Conservation (phyloP, 83 land plant genomes). For the Isoetes engelmannii region DNA sequence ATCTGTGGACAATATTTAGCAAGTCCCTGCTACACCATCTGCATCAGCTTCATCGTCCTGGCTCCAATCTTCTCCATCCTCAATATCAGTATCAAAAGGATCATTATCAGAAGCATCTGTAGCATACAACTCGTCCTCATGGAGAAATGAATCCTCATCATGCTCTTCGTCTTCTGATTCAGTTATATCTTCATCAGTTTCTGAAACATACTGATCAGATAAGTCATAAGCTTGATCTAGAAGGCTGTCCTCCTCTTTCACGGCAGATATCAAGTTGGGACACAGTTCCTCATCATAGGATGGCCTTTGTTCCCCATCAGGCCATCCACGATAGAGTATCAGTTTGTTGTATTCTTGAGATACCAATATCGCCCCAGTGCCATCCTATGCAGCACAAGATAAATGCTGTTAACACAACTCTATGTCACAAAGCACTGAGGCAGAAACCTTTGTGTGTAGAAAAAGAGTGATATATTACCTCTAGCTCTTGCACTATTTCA, state of each 20-base stretch:
- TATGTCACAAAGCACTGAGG: not conserved
- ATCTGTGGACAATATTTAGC: too few species aligned
- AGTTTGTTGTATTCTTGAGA: slow-evolving; percentile 77
- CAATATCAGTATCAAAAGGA: slow-evolving; percentile 17
- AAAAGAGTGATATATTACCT: slow-evolving; percentile 39
- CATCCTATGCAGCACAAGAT: slow-evolving; percentile 44
- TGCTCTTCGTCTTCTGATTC: slow-evolving; percentile 6
- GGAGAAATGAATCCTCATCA: not conserved
- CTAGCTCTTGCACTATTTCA: slow-evolving; percentile 55
- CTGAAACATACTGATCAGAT: not conserved
- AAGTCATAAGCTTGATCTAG: slow-evolving; percentile 2
- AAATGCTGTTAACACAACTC: not conserved
- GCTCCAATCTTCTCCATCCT: slow-evolving; percentile 26
- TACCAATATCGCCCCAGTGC: slow-evolving; percentile 74
- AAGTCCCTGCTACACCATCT: not conserved
- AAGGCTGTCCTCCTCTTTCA: slow-evolving; percentile 9
- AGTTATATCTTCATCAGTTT: not conserved
- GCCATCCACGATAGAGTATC: slow-evolving; percentile 86
- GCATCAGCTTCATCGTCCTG: slow-evolving; percentile 2
- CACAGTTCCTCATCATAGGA: not conserved
- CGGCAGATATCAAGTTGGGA: slow-evolving; percentile 1
- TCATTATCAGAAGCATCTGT: slow-evolving; percentile 4
- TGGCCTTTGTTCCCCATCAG: slow-evolving; percentile 40
- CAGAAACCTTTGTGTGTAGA: not conserved
- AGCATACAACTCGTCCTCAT: not conserved